phyloP scores from a whole-genome alignment of 805 yeast species.

The Barnettozyma sucrosica region DNA sequence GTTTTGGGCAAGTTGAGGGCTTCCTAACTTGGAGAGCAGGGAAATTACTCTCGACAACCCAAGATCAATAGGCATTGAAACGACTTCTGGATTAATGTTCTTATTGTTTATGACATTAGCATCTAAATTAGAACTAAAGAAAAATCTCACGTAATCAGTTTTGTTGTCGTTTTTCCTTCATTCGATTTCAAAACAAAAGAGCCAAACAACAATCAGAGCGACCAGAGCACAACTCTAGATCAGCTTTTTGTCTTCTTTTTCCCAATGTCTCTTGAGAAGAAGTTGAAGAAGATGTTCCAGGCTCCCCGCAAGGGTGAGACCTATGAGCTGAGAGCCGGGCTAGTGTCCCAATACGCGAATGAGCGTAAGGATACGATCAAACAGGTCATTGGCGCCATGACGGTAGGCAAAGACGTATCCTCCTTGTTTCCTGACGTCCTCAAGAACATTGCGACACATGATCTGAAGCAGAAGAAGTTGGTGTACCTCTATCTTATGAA shows the following conservation, averaged over 20 bases:
- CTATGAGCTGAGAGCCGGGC: slow-evolving; percentile 82
- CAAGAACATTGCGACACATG: slow-evolving; percentile 95
- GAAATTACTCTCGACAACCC: slow-evolving; percentile 47
- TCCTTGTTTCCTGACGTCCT: slow-evolving; percentile 91
- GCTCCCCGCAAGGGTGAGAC: slow-evolving; percentile 70
- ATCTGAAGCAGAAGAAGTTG: slow-evolving; percentile 91
- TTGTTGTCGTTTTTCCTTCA: not conserved
- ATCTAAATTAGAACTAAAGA: too few species aligned
- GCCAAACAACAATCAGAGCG: not conserved
- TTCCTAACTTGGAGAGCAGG: slow-evolving; percentile 48
- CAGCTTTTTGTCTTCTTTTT: not conserved
- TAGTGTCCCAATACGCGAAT: slow-evolving; percentile 90
- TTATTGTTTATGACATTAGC: too few species aligned
- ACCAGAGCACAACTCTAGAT: not conserved
- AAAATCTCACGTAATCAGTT: not conserved
- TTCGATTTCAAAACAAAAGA: not conserved
- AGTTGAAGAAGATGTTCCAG: slow-evolving; percentile 51
- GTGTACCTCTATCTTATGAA: slow-evolving; percentile 94
- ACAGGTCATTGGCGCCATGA: slow-evolving; percentile 96
- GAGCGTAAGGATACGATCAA: slow-evolving; percentile 97
- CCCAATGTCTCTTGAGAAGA: slow-evolving; percentile 39
- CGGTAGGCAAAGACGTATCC: slow-evolving; percentile 94
- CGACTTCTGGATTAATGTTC: not conserved
- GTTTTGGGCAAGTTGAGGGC: slow-evolving; percentile 60
- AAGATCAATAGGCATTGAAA: slow-evolving; percentile 39